Evolutionary conservation across 2,329 filamentous ascomycete species (phyloP), one percentile per base, ranked within the genome.

Genomic region (Paracoccidioides brasiliensis): DNA sequence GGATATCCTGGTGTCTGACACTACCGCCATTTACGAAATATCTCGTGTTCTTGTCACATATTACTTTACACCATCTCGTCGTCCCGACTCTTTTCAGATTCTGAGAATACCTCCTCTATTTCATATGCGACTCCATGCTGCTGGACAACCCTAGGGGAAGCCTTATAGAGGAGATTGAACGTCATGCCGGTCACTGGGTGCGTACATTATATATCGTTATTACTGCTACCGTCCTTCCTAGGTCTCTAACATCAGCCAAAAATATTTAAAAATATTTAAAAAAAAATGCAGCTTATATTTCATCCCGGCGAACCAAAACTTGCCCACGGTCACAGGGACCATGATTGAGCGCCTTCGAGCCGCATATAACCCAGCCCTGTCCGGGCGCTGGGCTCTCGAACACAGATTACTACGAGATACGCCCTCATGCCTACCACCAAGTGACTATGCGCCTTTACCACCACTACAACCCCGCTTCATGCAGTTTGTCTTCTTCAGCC

Each of bases 391-490:
- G 71, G 63, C 60, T 4, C 62, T 74, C 32, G 70, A 73, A 44
- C 71, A 74, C 57, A 73, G 71, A 54, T 62, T 74, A 7, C 68
- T 74, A 64, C 66, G 70, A 51, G 72, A 74, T 55, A 74, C 72
- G 0, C 70, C 70, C 5, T 71, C 69, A 6, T 67, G 70, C 43
- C 60, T 74, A 7, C 67, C 70, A 0, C 62, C 66, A 12, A 67
- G 68, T n/a, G 60, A 64, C 4, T 63, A 61, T 40, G 58, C 61
- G 28, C 64, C 64, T 32, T 63, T 67, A 28, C 65, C 64, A 1
- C 61, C 65, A 42, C 46, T 61, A 4, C 65, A 64, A 22, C 66
- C 70, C 4, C 67, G 69, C 30, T 73, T 69, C 54, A 69, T 74
- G 65, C 72, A 74, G 55, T 71, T 74, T 56, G 66, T 74, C 42